Base-by-base conservation (phyloP, 2,329 filamentous ascomycete species). In the Aspergillus tamarii region DNA sequence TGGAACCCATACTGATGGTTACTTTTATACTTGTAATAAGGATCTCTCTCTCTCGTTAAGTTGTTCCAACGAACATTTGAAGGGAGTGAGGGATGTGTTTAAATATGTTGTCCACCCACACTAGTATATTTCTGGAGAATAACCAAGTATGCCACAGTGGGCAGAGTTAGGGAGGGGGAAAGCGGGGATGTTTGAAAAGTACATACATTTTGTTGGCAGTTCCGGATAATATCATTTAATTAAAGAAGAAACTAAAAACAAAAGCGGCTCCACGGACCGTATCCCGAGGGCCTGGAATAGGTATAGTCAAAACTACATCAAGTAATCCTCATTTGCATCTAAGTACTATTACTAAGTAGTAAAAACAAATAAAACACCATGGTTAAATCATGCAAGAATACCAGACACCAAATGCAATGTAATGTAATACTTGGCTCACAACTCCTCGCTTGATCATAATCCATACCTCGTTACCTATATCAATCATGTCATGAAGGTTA, bases 1-100 rank as follows among this genome's bases (percentile, higher is more conserved):
- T 69, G 34, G 71, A 73, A 36, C 72, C 73, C 74, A 75, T 75
- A 48, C 41, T 66, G 43, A 16, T 28, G 23, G 23, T 26, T 28
- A 14, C 21, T 48, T 48, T 26, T 26, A 14, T 48, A 8, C 23
- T 23, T 12, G 12, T 26, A 28, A 19, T 41, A 41, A n/a, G 54
- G 26, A 9, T 16, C 12, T 55, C 19, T 10, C 19, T 55, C 19
- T 10, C 19, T 52, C n/a, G 12, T 23, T 36, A 19, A 21, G 16
- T 45, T n/a, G 32, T 57, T 39, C n/a, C 52, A 46, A 39, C 32
- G 11, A 28, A 23, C 10, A 11, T 8, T n/a, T 43, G 64, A 67
- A 64, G 63, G 50, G 48, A 53, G 65, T 65, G 66, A 45, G 67
- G 65, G 66, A 55, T 65, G 61, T 67, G 61, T 67, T 65, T 67